A percentile compares a stretch with the other conserved stretches of the same genome.
Evolutionary conservation across 139 green algal species (phyloP).

Genomic region (Closterium sp.): DNA sequence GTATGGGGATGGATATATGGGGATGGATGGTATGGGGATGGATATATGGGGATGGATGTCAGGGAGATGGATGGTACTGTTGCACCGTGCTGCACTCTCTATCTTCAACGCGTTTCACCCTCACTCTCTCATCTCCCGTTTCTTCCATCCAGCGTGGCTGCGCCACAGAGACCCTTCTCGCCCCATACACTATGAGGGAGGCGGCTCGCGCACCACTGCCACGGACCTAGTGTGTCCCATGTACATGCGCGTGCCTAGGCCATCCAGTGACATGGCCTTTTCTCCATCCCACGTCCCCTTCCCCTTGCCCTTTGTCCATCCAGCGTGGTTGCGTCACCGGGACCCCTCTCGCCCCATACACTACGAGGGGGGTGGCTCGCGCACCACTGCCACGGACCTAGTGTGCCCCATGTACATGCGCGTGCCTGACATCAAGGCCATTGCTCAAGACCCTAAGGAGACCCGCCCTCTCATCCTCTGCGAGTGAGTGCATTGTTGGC

Average conservation of each 20-base stretch:
- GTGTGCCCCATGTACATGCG: slow-evolving; percentile 88
- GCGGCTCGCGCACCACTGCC: slow-evolving; percentile 74
- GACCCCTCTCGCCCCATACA: slow-evolving; percentile 64
- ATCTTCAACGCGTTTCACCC: no score
- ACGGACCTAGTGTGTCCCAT: slow-evolving; percentile 98
- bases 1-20: no score
- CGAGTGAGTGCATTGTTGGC: slow-evolving; percentile 59
- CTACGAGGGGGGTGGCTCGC: slow-evolving; percentile 78
- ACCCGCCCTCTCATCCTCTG: slow-evolving; percentile 86
- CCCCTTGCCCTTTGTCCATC: not conserved
- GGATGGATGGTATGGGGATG: no score
- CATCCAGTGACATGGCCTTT: not conserved
- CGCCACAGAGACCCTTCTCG: slow-evolving; percentile 43
- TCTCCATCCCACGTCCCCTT: not conserved
- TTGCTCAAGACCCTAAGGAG: slow-evolving; percentile 58
- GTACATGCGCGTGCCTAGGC: slow-evolving; percentile 44
- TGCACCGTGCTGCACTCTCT: no score
- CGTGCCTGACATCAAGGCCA: slow-evolving; percentile 13
- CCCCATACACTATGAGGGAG: slow-evolving; percentile 74
- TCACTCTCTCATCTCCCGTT: no score
- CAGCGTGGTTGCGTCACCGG: slow-evolving; percentile 28
- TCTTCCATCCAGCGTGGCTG: slow-evolving; percentile 34
- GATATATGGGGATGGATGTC: no score
- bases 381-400: slow-evolving; percentile 85
- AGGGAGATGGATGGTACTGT: no score